These are phyloP conservation scores for Lophiotrema nucula DNA, from an alignment of 495 filamentous ascomycete genomes.

Conservation along the genomic window DNA sequence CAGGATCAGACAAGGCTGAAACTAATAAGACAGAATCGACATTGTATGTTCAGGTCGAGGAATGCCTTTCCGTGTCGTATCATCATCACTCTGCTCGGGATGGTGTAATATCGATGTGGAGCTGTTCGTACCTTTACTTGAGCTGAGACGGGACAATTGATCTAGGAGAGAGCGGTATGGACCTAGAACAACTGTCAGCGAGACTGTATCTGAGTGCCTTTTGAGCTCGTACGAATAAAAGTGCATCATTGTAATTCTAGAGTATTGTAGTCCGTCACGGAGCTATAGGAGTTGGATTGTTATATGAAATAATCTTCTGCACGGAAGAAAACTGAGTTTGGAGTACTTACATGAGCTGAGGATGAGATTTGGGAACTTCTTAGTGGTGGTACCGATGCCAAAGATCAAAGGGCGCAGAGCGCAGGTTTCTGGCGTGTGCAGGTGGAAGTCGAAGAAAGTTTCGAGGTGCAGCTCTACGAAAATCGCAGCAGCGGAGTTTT, in stretches of 20 bases:
- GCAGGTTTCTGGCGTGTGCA: too few species aligned
- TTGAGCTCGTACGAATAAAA: not conserved
- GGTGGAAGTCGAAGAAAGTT: too few species aligned
- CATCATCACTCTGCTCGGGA: conserved; percentile 70
- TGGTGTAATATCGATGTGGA: conserved; percentile 33
- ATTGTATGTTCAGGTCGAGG: conserved; percentile 90
- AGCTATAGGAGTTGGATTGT: conserved; percentile 81
- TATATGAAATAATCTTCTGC: conserved; percentile 46
- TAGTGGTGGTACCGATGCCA: too few species aligned
- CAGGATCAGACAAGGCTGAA: conserved; percentile 98
- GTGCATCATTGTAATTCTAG: conserved; percentile 67
- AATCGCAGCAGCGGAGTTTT: too few species aligned
- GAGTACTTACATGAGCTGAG: too few species aligned
- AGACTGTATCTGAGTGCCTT: not conserved
- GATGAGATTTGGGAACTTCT: too few species aligned
- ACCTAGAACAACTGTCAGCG: too few species aligned
- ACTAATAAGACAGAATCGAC: conserved; percentile 82
- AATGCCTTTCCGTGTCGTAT: conserved; percentile 89
- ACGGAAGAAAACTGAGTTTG: too few species aligned
- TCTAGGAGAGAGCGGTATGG: too few species aligned
- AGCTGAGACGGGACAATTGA: too few species aligned
- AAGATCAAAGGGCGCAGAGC: too few species aligned
- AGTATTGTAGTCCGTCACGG: conserved; percentile 65
- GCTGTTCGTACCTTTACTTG: conserved; percentile 59
- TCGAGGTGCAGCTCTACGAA: too few species aligned